Base-by-base conservation (phyloP, 1,139 yeast species). In the Tardiomyces digboiensis region DNA sequence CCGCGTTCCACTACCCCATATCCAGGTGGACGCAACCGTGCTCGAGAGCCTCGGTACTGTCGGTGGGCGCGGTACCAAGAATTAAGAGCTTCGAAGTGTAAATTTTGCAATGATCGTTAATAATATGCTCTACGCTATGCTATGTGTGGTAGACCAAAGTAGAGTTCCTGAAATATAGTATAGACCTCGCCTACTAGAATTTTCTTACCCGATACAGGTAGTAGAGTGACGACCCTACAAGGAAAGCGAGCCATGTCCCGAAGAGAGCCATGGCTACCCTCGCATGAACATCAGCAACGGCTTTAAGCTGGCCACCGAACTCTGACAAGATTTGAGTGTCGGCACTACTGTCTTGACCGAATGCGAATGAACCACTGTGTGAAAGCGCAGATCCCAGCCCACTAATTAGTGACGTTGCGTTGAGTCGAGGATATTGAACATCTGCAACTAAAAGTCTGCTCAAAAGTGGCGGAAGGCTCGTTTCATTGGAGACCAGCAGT, bases 21-120 rank as follows among this genome's bases (percentile, higher is more conserved):
- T 85, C 41, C 58, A 66, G 12, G 59, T 89, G 40, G 61, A 77
- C 39, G 67, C 71, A 23, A 82, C 79, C 54, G 79, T 89, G 33
- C 64, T 86, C 51, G 71, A 72, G 14, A 72, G 85, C 58, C 75
- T 87, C 47, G 68, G 75, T n/a, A 66, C 81, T 7, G 95, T 91
- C 21, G 97, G 97, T 55, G 94, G 93, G 20, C 86, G 98, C 23
- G 38, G 22, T 14, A 19, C 14, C 12, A 20, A 36, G 39, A n/a
- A n/a, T n/a, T n/a, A n/a, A n/a, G n/a, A n/a, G n/a, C n/a, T n/a
- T n/a, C n/a, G n/a, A n/a, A n/a, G n/a, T n/a, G n/a, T n/a, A n/a
- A n/a, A n/a, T n/a, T n/a, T n/a, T n/a, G n/a, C n/a, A n/a, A n/a
- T n/a, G n/a, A n/a, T n/a, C n/a, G n/a, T n/a, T n/a, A n/a, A n/a